These are phyloP conservation scores for Penicillium longicatenatum DNA, from an alignment of 495 filamentous ascomycete species.

Conservation along the genomic window DNA sequence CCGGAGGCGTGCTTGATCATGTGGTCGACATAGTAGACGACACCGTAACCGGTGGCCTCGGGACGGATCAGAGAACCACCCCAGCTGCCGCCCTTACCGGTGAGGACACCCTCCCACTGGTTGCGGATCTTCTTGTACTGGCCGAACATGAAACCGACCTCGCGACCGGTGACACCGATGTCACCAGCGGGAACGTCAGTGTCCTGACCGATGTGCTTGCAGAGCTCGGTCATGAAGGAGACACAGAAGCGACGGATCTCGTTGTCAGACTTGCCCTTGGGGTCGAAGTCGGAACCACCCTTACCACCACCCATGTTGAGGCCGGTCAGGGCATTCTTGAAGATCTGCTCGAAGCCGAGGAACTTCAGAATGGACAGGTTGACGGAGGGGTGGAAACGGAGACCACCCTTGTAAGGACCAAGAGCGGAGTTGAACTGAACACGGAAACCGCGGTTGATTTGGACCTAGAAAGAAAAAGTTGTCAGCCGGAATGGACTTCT, in stretches of 20 bases:
- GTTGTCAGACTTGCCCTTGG: conserved; percentile 96
- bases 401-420: conserved; percentile 97
- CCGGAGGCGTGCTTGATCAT: conserved; percentile 85
- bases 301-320: conserved; percentile 98
- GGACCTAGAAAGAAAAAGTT: conserved; percentile 52
- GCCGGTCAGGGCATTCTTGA: conserved; percentile 99
- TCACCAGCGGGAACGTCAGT: conserved; percentile 90
- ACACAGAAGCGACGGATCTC: conserved; percentile 98
- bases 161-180: conserved; percentile 92
- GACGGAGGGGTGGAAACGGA: conserved; percentile 93
- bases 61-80: conserved; percentile 93
- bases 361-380: conserved; percentile 98
- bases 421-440: conserved; percentile 99
- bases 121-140: conserved; percentile 88
- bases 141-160: conserved; percentile 95
- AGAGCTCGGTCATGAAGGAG: conserved; percentile 92
- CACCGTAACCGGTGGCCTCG: conserved; percentile 95
- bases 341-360: conserved; percentile 98
- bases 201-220: conserved; percentile 93
- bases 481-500: conserved; percentile 1
- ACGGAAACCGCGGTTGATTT: conserved; percentile 95
- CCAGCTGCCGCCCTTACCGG: conserved; percentile 92
- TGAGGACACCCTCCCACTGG: conserved; percentile 92
- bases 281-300: conserved; percentile 98
- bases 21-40: conserved; percentile 96